Evolutionary conservation across 2,329 filamentous ascomycete species (phyloP), one percentile per base, ranked within the genome.

Genomic region (Alternaria longipes): DNA sequence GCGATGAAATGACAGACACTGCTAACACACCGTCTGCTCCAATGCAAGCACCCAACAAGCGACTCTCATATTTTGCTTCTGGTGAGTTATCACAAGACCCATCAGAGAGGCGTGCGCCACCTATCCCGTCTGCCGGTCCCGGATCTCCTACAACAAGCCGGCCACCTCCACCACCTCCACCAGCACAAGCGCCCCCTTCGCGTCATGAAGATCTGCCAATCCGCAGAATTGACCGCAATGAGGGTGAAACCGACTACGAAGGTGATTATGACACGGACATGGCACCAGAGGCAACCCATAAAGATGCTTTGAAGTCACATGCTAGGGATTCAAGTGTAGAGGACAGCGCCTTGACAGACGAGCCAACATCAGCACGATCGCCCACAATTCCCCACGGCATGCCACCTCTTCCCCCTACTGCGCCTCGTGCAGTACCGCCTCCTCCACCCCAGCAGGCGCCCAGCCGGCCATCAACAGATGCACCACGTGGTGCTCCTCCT

Each of bases 211-310:
- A 80, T 18, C 69, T 64, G 22, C 67, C 72, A 3, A 60, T 71
- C 16, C 71, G 65, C 51, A 73, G 67, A 22, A 81, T 85, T 41
- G 89, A 90, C 14, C 89, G 88, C 26, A 90, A 91, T 60, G 92
- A 91, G 60, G 93, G 96, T 72, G 86, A 93, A 34, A 96, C 93
- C 0, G 94, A 97, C 74, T 98, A 98, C 74, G 95, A 99, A 75
- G 95, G 94, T 7, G 95, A 98, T 74, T 98, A 98, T 76, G 95
- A 98, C 71, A 98, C 95, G 7, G 95, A 98, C 76, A 98, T 98
- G 74, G 94, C 91, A 2, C 92, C 94, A n/a, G 90, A 92, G 9
- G 93, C 88, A n/a, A 92, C 91, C 57, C 93, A 97, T 79, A 97
- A 97, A 79, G 94, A 97, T 80, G 94, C 94, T 1, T 80, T 98